A percentile compares a stretch with the other conserved stretches of the same genome.
phyloP scores from a whole-genome alignment of 306 rosid species.

The Glycine soja region DNA sequence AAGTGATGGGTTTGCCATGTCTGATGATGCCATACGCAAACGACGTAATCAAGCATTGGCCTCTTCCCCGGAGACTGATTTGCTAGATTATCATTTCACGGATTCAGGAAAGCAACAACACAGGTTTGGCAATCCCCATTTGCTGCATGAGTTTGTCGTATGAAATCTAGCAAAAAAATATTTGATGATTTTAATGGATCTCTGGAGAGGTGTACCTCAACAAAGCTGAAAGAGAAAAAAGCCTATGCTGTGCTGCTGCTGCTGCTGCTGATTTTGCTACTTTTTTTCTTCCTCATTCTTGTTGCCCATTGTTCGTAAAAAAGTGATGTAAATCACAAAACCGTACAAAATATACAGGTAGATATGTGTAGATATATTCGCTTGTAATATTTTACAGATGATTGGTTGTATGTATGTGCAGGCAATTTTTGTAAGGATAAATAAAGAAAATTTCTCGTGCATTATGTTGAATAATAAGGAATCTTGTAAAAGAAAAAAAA shows the following conservation, averaged over 20 bases:
- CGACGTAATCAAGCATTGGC: slow-evolving; percentile 51
- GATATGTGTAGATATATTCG: slow-evolving; percentile 54
- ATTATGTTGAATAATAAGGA: slow-evolving; percentile 60
- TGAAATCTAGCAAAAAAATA: slow-evolving; percentile 45
- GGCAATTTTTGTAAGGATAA: slow-evolving; percentile 58
- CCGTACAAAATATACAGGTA: slow-evolving; percentile 57
- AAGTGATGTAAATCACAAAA: slow-evolving; percentile 47
- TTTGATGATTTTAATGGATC: slow-evolving; percentile 36
- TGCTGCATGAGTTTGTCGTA: slow-evolving; percentile 80
- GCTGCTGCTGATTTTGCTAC: not conserved
- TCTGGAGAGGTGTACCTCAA: slow-evolving; percentile 32
- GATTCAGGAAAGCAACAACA: slow-evolving; percentile 74
- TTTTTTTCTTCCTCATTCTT: slow-evolving; percentile 44
- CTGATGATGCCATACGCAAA: slow-evolving; percentile 52
- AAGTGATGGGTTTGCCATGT: slow-evolving; percentile 58
- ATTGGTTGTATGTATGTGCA: slow-evolving; percentile 60
- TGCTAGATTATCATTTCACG: slow-evolving; percentile 68
- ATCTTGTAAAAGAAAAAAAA: slow-evolving; percentile 42
- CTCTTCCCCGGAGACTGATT: slow-evolving; percentile 53
- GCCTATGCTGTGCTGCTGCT: slow-evolving; percentile 2
- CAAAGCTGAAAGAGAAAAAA: not conserved
- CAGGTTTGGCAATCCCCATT: slow-evolving; percentile 70
- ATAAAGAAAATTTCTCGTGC: slow-evolving; percentile 38
- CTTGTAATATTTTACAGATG: slow-evolving; percentile 56
- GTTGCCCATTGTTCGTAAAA: slow-evolving; percentile 54